Evolutionary conservation across 108 stramenopile species (phyloP), one percentile per base, ranked within the genome.

Genomic region (Cylindrotheca closterium): DNA sequence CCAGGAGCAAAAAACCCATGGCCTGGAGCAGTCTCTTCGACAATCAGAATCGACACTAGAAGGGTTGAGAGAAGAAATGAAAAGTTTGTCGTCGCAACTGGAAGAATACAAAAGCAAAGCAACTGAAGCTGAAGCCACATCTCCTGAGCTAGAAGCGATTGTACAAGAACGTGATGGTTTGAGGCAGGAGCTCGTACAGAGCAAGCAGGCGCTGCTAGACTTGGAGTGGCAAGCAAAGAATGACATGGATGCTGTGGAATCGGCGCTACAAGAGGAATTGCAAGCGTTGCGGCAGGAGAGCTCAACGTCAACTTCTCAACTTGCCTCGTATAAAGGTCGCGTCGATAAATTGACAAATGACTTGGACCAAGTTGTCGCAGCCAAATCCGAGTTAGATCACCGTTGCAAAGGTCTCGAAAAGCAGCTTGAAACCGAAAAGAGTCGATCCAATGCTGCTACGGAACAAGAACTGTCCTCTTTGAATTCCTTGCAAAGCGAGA

Each of bases 131-230:
- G 66, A 55, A 30, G n/a, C 19, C 4, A 25, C 30, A 21, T 30
- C 25, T 4, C 24, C 37, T 28, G 53, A 62, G 27, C 52, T 67
- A 23, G 4, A 24, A 0, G 0, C 55, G 0, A 21, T 76, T n/a
- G 2, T 55, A 5, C 19, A 48, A n/a, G 62, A 76, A 47, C 61
- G 62, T 5, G 75, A 69, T 47, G 30, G 28, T 21, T 32, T 69
- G 30, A 51, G 62, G 47, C 29, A 50, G 2, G 47, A 33, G 24
- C 54, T 76, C 5, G 47, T 37, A 4, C 25, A 58, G 7, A 64
- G 22, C 25, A 58, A 76, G 12, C 33, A 23, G 31, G 23, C 60
- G 30, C 10, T 67, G 24, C 28, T 29, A 4, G 19, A 34, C 8
- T 48, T 74, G 46, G 60, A 74, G 48, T 21, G 15, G 1, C 53